phyloP scores from a whole-genome alignment of 2,329 filamentous ascomycete species.

The Xylaria digitata region DNA sequence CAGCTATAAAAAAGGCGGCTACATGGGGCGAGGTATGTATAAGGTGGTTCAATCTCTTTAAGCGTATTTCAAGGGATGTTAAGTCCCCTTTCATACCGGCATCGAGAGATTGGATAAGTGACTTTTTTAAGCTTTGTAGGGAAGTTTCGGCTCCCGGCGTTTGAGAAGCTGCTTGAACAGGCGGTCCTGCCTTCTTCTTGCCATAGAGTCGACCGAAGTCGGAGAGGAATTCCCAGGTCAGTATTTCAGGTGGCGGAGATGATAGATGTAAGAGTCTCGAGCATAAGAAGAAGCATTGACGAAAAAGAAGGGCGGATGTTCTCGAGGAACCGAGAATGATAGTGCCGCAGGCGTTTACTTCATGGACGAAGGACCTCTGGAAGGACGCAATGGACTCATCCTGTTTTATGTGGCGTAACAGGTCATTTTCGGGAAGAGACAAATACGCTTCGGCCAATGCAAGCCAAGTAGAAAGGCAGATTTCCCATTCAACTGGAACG shows the following conservation, averaged over 20 bases:
- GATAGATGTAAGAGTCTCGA: conserved; percentile 64
- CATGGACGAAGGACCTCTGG: conserved; percentile 72
- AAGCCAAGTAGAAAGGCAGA: conserved; percentile 81
- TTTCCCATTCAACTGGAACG: conserved; percentile 77
- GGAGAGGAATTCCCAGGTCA: conserved; percentile 76
- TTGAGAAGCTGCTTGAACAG: conserved; percentile 64
- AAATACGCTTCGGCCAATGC: conserved; percentile 74
- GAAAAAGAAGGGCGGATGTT: conserved; percentile 63
- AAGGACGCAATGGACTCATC: conserved; percentile 72
- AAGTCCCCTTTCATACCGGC: conserved; percentile 67
- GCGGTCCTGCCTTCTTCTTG: conserved; percentile 66
- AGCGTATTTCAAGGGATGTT: conserved; percentile 62
- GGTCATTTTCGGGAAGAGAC: conserved; percentile 65
- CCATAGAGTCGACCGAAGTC: conserved; percentile 75
- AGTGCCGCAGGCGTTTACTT: conserved; percentile 58
- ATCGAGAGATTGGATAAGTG: conserved; percentile 72
- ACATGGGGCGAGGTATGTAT: conserved; percentile 69
- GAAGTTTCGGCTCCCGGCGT: conserved; percentile 64
- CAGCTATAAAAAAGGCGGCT: conserved; percentile 76
- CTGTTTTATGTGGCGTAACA: conserved; percentile 61
- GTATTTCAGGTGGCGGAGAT: conserved; percentile 58
- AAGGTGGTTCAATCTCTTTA: conserved; percentile 72
- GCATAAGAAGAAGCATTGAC: conserved; percentile 72
- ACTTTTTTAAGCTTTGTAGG: conserved; percentile 69
- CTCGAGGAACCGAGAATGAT: conserved; percentile 51